These are phyloP conservation scores for Venturia pyrina DNA, from an alignment of 2,329 filamentous ascomycete species.

Conservation along the genomic window DNA sequence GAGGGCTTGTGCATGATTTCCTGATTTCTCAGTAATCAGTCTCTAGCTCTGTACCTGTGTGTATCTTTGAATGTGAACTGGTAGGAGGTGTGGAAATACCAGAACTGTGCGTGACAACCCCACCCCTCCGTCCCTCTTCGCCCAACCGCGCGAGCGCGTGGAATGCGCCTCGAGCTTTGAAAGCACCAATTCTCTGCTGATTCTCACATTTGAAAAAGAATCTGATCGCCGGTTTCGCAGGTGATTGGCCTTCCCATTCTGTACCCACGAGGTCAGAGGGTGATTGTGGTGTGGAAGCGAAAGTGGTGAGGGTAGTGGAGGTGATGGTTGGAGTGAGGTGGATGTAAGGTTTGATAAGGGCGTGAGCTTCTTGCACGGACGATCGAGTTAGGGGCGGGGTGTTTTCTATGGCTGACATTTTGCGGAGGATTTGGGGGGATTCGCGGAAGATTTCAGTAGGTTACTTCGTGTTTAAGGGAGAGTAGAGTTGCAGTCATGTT, in stretches of 20 bases:
- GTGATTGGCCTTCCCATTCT: conserved; percentile 44
- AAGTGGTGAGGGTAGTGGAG: conserved; percentile 58
- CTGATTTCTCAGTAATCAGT: conserved; percentile 32
- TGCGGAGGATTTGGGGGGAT: neutral
- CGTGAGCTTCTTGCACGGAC: conserved; percentile 63
- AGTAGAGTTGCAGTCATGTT: neutral
- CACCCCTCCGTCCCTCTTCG: conserved; percentile 52
- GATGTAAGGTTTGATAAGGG: conserved; percentile 63
- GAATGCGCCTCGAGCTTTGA: conserved; percentile 86
- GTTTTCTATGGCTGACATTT: conserved; percentile 35
- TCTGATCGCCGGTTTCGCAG: conserved; percentile 55
- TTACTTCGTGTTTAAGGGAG: neutral
- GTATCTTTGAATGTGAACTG: neutral
- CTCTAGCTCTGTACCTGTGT: neutral
- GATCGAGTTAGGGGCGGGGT: conserved; percentile 58
- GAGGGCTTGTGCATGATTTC: conserved; percentile 91
- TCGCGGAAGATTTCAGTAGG: neutral
- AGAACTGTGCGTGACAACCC: conserved; percentile 83
- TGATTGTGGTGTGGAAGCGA: conserved; percentile 64
- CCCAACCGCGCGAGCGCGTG: conserved; percentile 68
- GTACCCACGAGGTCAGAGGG: conserved; percentile 45
- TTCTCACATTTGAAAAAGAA: conserved; percentile 98
- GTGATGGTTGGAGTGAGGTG: conserved; percentile 79
- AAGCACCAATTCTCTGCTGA: conserved; percentile 79
- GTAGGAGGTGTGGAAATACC: conserved; percentile 41